Conservation (phyloP, 2,329 filamentous ascomycete species). For the Raffaelea deltoideospora region DNA sequence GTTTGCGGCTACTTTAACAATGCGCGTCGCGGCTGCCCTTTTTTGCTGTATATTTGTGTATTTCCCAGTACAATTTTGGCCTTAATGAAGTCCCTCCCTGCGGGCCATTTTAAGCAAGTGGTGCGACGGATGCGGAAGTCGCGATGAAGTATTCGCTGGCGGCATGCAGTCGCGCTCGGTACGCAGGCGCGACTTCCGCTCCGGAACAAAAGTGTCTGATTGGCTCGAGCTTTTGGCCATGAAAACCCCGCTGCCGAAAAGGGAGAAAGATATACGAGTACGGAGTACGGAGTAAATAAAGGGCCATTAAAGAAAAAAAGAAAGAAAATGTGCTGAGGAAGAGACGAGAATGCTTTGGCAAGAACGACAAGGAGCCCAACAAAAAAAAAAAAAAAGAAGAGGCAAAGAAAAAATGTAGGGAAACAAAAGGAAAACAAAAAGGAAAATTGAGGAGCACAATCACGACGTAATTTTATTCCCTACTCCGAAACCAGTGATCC, state of each 20-base stretch:
- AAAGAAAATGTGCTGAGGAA: no score
- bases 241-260: constrained; percentile 8
- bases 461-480: no score
- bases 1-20: constrained; percentile 8
- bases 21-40: constrained; percentile 5
- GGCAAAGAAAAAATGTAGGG: neutral
- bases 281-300: no score
- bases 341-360: no score
- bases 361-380: neutral
- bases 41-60: constrained; percentile 1
- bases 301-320: no score
- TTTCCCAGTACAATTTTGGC: no score
- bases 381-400: neutral
- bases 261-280: constrained; percentile 7
- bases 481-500: no score
- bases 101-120: no score
- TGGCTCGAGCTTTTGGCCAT: constrained; percentile 1
- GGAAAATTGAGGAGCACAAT: no score
- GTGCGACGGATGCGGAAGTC: no score
- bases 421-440: no score
- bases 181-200: constrained; percentile 1
- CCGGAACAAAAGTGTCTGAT: constrained; percentile 1
- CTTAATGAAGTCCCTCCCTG: no score
- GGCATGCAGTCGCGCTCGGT: neutral
- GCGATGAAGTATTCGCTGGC: constrained; percentile 2